Evolutionary conservation across 192 early-diverging fungal genomes (phyloP).

Genomic region (Entophlyctis luteolus): DNA sequence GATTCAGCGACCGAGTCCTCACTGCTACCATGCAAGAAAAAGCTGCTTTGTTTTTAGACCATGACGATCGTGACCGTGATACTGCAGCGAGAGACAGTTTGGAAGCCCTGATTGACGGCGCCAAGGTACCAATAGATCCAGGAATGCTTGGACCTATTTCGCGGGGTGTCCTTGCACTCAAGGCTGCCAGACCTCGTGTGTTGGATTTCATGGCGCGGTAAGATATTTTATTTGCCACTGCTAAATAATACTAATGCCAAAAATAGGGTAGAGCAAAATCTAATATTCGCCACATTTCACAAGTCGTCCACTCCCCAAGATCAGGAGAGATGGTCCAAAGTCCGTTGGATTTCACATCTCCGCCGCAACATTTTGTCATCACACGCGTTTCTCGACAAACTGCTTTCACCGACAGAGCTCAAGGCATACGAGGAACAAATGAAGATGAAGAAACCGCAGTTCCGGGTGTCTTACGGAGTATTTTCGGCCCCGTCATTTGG

Average conservation of each 20-base stretch:
- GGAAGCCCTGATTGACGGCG: constrained; percentile 12
- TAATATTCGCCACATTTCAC: background rate
- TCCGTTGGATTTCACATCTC: constrained; percentile 11
- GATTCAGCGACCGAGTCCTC: too few species aligned
- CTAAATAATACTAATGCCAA: background rate
- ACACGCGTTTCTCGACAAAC: background rate
- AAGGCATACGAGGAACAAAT: constrained; percentile 8
- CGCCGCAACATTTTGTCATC: constrained; percentile 1
- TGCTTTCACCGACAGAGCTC: background rate
- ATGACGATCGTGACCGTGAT: constrained; percentile 13
- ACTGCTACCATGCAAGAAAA: too few species aligned
- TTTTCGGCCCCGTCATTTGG: background rate
- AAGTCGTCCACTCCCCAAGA: background rate
- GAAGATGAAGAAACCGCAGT: too few species aligned
- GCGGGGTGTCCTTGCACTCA: background rate
- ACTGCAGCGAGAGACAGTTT: constrained; percentile 1
- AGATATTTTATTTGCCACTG: background rate
- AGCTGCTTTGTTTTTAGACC: too few species aligned
- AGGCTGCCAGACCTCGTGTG: constrained; percentile 1
- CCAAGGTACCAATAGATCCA: background rate
- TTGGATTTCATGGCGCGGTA: constrained; percentile 10
- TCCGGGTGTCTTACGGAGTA: too few species aligned
- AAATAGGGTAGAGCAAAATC: background rate
- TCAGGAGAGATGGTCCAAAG: background rate
- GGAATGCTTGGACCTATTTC: constrained; percentile 13